Evolutionary conservation across 2,329 filamentous ascomycete species (phyloP).

Genomic region (Trichoderma simmonsii): DNA sequence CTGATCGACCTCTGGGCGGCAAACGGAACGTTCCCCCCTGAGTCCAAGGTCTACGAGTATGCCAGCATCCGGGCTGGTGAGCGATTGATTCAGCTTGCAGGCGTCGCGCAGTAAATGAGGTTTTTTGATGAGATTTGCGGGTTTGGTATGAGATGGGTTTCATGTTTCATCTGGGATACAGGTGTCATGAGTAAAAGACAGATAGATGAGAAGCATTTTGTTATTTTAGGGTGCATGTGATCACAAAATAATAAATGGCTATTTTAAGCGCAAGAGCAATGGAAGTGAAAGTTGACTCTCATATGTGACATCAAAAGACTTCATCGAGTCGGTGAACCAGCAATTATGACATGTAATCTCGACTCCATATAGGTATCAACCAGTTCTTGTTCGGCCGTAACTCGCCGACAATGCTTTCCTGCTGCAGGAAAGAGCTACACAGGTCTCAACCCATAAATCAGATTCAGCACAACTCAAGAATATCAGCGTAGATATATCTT

Average conservation of each 20-base stretch:
- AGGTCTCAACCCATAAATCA: not conserved
- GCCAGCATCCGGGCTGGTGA: constrained; percentile 61
- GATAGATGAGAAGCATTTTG: constrained; percentile 31
- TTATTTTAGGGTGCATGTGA: constrained; percentile 21
- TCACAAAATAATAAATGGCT: not conserved
- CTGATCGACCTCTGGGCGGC: constrained; percentile 88
- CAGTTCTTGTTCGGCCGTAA: no score
- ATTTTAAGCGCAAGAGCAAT: not conserved
- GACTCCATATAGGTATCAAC: not conserved
- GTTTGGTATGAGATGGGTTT: not conserved
- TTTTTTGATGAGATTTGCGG: not conserved
- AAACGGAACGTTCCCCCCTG: constrained; percentile 80
- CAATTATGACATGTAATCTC: not conserved
- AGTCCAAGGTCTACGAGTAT: constrained; percentile 65
- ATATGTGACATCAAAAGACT: not conserved
- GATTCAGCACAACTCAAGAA: not conserved
- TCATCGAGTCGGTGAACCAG: no score
- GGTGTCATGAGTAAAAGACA: not conserved
- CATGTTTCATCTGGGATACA: not conserved
- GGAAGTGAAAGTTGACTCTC: not conserved
- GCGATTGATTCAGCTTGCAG: constrained; percentile 51
- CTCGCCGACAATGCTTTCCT: not conserved
- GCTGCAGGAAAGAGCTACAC: not conserved
- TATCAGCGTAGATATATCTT: not conserved
- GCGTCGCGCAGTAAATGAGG: constrained; percentile 28